Base-by-base conservation (phyloP, 257 asterid species). In the Nicotiana paniculata region DNA sequence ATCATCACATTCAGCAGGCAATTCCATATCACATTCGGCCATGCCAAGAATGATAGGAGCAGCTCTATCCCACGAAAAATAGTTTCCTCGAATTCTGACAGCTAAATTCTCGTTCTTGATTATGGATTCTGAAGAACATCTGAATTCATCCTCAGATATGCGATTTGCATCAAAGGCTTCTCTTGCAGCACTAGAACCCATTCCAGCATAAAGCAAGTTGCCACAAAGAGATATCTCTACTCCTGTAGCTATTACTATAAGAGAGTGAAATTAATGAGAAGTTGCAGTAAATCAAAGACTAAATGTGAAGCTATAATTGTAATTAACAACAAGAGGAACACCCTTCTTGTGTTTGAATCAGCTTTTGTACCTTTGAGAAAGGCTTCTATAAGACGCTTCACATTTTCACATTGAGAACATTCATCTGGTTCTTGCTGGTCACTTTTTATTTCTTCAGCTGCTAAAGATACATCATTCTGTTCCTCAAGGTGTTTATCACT, bases 61-160 rank as follows among this genome's bases (percentile, higher is more conserved):
- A 74, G 97, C 96, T 89, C 90, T 96, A 80, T 90, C 91, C 98
- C 98, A 90, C 16, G 91, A 87, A 84, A 96, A 81, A 89, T 93
- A 96, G 85, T 88, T 92, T 81, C 93, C 98, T 59, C 85, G 90
- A 82, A 94, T 74, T 85, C 97, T 90, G 77, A 91, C 87, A 46
- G 94, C 89, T 69, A 96, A 85, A 85, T 96, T 90, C 76, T 93
- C 95, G 24, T 90, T 90, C 77, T 92, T 91, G 86, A 91, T 84
- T 53, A 96, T 89, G 46, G 94, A 89, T 17, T 85, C 35, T 6
- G 93, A 88, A 54, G 97, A 93, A 66, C 85, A 84, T 81, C 88
- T 92, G 77, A 88, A 93, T 77, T 94, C 97, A 81, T 92, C 97
- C 75, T 87, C 74, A 32, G 97, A 83, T 85, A 96, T n/a, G 18